Conservation (phyloP, 371 early-diverging fungal genomes). For the Saksenaea oblongispora region DNA sequence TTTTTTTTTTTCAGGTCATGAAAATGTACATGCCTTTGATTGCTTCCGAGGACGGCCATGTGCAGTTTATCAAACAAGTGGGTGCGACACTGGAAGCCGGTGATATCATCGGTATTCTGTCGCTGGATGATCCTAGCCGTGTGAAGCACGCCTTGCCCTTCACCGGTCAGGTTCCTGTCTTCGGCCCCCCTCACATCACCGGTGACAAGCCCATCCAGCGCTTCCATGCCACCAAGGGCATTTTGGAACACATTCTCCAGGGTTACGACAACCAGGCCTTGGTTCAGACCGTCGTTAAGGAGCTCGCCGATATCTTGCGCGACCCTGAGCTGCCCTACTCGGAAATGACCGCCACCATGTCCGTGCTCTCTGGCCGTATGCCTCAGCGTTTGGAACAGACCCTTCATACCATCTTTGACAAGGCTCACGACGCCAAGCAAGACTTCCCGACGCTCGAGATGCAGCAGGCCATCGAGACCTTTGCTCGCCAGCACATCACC, state of each 20-base stretch:
- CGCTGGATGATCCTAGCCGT: conserved; percentile 89
- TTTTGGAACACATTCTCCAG: conserved; percentile 77
- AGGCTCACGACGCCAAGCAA: conserved; percentile 36
- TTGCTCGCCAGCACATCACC: conserved; percentile 50
- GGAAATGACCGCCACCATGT: conserved; percentile 80
- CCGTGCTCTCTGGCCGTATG: conserved; percentile 86
- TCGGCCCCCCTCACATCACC: conserved; percentile 73
- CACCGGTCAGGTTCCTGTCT: conserved; percentile 81
- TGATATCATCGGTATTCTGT: conserved; percentile 91
- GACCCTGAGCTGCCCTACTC: conserved; percentile 85
- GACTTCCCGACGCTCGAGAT: conserved; percentile 81
- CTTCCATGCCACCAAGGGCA: conserved; percentile 61
- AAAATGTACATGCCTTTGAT: conserved; percentile 99
- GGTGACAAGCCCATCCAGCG: conserved; percentile 88
- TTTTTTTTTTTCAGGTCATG: conserved; percentile 76
- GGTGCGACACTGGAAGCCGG: conserved; percentile 87
- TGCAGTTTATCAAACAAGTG: conserved; percentile 89
- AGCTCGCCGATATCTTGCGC: conserved; percentile 73
- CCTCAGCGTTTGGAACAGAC: conserved; percentile 73
- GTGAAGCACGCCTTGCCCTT: conserved; percentile 91
- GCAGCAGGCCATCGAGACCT: conserved; percentile 63
- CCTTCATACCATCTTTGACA: conserved; percentile 49
- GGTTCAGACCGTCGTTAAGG: conserved; percentile 68
- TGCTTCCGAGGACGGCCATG: conserved; percentile 88
- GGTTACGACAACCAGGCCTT: conserved; percentile 87